Base-by-base conservation (phyloP, 106 monocot genomes). In the Iris macrosiphon region DNA sequence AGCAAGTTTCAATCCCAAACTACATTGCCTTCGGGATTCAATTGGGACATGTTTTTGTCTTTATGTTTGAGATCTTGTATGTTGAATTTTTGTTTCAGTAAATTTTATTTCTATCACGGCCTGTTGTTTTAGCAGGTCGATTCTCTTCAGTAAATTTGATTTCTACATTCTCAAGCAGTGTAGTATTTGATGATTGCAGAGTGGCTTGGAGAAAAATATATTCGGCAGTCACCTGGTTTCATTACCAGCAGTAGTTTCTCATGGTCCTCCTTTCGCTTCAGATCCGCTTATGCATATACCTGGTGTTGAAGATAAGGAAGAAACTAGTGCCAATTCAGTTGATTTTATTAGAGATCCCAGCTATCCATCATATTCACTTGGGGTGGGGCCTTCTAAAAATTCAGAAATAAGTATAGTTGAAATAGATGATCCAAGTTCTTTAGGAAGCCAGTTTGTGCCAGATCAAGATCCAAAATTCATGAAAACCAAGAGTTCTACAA, bases 141-240 rank as follows among this genome's bases (percentile, higher is more conserved):
- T n/a, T n/a, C n/a, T n/a, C n/a, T n/a, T n/a, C n/a, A n/a, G n/a
- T n/a, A n/a, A n/a, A n/a, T n/a, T n/a, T n/a, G n/a, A n/a, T n/a
- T n/a, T n/a, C n/a, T n/a, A n/a, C n/a, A n/a, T n/a, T n/a, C n/a
- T n/a, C n/a, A n/a, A 31, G 23, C 18, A 45, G 25, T 21, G 56
- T 49, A 51, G 10, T 37, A 24, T 33, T 17, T 20, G 11, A 11
- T 65, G 4, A 14, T 44, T 67, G 42, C 72, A 96, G 96, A 96
- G 81, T 74, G 96, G 96, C 27, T 41, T 83, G 70, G 89, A 89
- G 60, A 90, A 86, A 73, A 86, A 86, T 51, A 53, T 96, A 49
- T 86, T 96, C 77, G 96, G 96, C 72, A 86, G 83, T 64, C 84
- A 89, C 24, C 19, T 80, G 18, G 89, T 96, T 45, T 70, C 89